Evolutionary conservation across 495 filamentous ascomycete genomes (phyloP).

Genomic region (Tirmania nivea): DNA sequence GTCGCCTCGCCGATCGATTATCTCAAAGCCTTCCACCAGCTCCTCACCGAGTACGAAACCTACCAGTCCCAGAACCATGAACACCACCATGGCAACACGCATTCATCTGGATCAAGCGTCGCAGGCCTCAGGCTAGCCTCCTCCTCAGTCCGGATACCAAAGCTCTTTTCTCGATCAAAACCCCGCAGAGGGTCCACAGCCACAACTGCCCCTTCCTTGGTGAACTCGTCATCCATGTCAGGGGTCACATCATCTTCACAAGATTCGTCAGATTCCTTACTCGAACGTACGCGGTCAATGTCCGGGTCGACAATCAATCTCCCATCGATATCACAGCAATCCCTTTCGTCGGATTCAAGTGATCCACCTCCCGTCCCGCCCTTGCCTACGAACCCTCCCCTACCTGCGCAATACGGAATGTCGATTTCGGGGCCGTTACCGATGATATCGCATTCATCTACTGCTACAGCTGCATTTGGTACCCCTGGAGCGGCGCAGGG

Average conservation of each 20-base stretch:
- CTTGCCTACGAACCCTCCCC: constrained; percentile 6
- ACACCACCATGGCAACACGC: constrained; percentile 49
- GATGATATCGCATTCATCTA: constrained; percentile 5
- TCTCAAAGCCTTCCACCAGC: constrained; percentile 62
- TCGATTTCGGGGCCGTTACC: constrained; percentile 29
- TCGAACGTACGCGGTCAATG: constrained; percentile 13
- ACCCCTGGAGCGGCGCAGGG: constrained; percentile 21
- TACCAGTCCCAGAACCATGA: constrained; percentile 56
- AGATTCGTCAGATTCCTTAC: not conserved
- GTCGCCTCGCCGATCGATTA: constrained; percentile 57
- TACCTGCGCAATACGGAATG: constrained; percentile 13
- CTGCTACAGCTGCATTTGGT: constrained; percentile 7
- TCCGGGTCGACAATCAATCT: constrained; percentile 24
- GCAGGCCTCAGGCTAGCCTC: constrained; percentile 1
- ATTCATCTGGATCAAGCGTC: constrained; percentile 26
- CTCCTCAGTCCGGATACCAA: constrained; percentile 11
- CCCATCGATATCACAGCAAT: not conserved
- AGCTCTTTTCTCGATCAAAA: constrained; percentile 17
- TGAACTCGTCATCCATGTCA: not conserved
- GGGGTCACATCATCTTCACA: not conserved
- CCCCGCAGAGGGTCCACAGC: constrained; percentile 15
- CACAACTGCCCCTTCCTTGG: constrained; percentile 6
- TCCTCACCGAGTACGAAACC: constrained; percentile 78
- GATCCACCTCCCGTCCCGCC: constrained; percentile 2
- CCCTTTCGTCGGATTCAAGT: not conserved